phyloP scores from a whole-genome alignment of 2,329 filamentous ascomycete genomes.

The Diaporthe citrichinensis region DNA sequence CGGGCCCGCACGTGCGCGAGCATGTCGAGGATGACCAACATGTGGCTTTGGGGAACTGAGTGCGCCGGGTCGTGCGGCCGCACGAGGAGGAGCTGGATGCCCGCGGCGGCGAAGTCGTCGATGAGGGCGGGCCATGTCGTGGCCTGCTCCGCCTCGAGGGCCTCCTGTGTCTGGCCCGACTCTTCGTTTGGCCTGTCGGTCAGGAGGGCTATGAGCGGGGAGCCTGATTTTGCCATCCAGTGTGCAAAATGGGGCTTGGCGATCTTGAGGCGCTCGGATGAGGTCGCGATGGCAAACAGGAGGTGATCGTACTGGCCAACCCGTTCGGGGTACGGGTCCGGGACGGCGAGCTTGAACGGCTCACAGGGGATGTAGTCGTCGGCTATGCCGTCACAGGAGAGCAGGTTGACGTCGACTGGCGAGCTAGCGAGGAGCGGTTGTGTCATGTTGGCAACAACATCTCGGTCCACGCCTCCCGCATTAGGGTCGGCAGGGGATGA shows the following conservation, averaged over 20 bases:
- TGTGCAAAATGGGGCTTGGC: constrained; percentile 32
- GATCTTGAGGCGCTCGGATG: constrained; percentile 19
- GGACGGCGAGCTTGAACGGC: constrained; percentile 32
- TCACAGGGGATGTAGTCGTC: constrained; percentile 31
- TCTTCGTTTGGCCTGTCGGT: constrained; percentile 39
- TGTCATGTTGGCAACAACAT: constrained; percentile 26
- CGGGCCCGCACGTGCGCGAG: constrained; percentile 50
- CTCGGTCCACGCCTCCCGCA: constrained; percentile 6
- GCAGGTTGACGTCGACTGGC: constrained; percentile 18
- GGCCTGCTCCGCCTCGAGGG: constrained; percentile 10
- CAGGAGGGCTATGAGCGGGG: constrained; percentile 28
- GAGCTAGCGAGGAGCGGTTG: constrained; percentile 5
- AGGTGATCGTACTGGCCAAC: constrained; percentile 44
- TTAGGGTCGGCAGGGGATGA: constrained; percentile 19
- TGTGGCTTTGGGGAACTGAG: constrained; percentile 64
- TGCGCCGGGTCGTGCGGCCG: constrained; percentile 50
- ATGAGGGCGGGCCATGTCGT: constrained; percentile 33
- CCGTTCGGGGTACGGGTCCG: constrained; percentile 26
- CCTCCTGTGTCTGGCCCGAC: constrained; percentile 7
- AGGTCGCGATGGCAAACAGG: constrained; percentile 37
- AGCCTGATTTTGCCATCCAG: constrained; percentile 38
- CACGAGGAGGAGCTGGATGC: constrained; percentile 53
- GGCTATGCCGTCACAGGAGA: constrained; percentile 21
- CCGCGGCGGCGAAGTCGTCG: constrained; percentile 46
- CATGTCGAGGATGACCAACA: constrained; percentile 64